Conservation (phyloP, 306 rosid genomes). For the Inga laurina region DNA sequence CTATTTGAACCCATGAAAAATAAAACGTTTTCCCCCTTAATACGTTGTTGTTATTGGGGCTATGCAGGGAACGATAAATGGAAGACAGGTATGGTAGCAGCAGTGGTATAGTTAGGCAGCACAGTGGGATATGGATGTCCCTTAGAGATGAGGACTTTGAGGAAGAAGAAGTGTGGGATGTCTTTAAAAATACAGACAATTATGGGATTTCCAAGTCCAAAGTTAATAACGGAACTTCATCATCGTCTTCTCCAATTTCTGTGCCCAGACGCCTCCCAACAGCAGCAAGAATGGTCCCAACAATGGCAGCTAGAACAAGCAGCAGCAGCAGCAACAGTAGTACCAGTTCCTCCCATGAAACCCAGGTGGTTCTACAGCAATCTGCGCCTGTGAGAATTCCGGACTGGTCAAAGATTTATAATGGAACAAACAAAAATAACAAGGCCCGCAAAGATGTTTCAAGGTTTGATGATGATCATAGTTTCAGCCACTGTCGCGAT, state of each 20-base stretch:
- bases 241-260: slow-evolving; percentile 39
- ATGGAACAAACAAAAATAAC: slow-evolving; percentile 30
- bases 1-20: neutral
- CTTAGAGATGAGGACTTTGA: slow-evolving; percentile 86
- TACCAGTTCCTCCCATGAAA: slow-evolving; percentile 47
- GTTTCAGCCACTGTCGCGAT: slow-evolving; percentile 12
- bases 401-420: slow-evolving; percentile 63
- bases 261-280: slow-evolving; percentile 42
- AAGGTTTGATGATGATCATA: slow-evolving; percentile 35
- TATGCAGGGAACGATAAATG: slow-evolving; percentile 49
- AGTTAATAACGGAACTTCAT: slow-evolving; percentile 12
- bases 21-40: too few species aligned
- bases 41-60: neutral
- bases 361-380: slow-evolving; percentile 51
- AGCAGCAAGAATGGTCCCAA: slow-evolving; percentile 65
- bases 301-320: slow-evolving; percentile 42
- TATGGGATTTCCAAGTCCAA: slow-evolving; percentile 24
- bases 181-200: slow-evolving; percentile 41
- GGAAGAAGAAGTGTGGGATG: slow-evolving; percentile 82
- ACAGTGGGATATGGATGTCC: slow-evolving; percentile 76
- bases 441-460: neutral
- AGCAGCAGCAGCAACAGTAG: slow-evolving; percentile 34
- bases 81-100: slow-evolving; percentile 42
- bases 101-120: slow-evolving; percentile 40
- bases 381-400: slow-evolving; percentile 83